phyloP scores from a whole-genome alignment of 2,329 filamentous ascomycete species.

The Coleophoma eucalyptorum region DNA sequence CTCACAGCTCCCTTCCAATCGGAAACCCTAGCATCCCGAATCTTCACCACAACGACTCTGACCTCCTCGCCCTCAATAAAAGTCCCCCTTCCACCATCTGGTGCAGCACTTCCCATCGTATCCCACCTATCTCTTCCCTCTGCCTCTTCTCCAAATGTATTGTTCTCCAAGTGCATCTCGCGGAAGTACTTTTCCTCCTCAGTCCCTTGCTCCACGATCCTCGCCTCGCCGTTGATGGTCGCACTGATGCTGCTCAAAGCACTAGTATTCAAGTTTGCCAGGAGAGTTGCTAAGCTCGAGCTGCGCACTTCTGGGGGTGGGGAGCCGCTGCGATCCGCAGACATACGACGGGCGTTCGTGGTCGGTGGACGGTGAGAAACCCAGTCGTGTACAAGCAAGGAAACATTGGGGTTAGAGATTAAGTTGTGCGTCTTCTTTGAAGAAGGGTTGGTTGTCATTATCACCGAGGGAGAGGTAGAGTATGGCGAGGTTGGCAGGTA shows the following conservation, averaged over 20 bases:
- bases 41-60: slow-evolving; percentile 79
- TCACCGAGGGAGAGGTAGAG: slow-evolving; percentile 72
- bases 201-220: slow-evolving; percentile 66
- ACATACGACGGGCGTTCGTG: slow-evolving; percentile 53
- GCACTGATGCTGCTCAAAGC: slow-evolving; percentile 85
- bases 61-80: slow-evolving; percentile 82
- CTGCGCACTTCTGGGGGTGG: slow-evolving; percentile 60
- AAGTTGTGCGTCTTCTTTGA: slow-evolving; percentile 82
- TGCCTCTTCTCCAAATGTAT: slow-evolving; percentile 70
- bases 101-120: slow-evolving; percentile 25
- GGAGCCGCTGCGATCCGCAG: slow-evolving; percentile 51
- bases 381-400: slow-evolving; percentile 97
- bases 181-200: slow-evolving; percentile 85
- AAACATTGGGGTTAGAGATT: slow-evolving; percentile 79
- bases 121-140: slow-evolving; percentile 30
- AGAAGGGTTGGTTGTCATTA: slow-evolving; percentile 85
- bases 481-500: slow-evolving; percentile 80
- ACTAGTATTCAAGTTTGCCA: slow-evolving; percentile 88
- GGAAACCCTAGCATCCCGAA: slow-evolving; percentile 81
- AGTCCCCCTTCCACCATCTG: slow-evolving; percentile 53
- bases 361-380: slow-evolving; percentile 87
- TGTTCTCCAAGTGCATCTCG: slow-evolving; percentile 82
- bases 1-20: slow-evolving; percentile 94
- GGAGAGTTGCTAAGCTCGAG: slow-evolving; percentile 75
- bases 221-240: slow-evolving; percentile 87